Base-by-base conservation (phyloP, 805 yeast genomes). In the Saturnispora zaruensis region DNA sequence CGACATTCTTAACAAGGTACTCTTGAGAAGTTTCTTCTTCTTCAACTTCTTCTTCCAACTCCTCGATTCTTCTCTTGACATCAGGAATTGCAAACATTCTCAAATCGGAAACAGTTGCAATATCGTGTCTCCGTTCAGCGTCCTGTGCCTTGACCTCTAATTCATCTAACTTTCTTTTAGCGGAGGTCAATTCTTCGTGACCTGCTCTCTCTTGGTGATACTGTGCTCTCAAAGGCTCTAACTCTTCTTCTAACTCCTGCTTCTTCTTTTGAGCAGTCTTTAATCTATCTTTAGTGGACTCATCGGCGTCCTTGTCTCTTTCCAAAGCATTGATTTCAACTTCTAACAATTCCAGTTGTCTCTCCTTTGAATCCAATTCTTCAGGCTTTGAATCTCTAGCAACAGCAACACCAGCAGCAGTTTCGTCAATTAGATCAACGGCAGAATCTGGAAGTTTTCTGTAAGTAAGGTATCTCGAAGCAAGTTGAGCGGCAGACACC, bases 301-400 rank as follows among this genome's bases (percentile, higher is more conserved):
- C 70, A 63, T 80, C 86, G 6, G 96, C 85, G 52, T 84, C 96
- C 62, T 82, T 83, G 65, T 91, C 99, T 70, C 99, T 86, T 70
- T 93, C 97, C 59, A 93, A 76, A 1, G 99, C 99, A 64, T 88
- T 87, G 64, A 93, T 91, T 69, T 93, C 99, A 51, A 93, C 98
- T 61, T 91, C 96, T 33, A 93, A 70, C 58, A 93, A 77, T 65
- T 89, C 95, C 45, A 90, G 75, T 70, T 88, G 88, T 68, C 99
- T 86, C 69, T 93, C 99, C 58, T 89, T 78, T 42, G 82, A 84
- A 70, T 93, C 99, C 60, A 93, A 76, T 66, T 89, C 96, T 68
- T 93, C 99, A 1, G 99, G 99, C 66, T 87, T 88, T 3, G 98
- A 91, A 66, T 93, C 99, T 69, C 99, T 81, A 4, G 96, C 96